phyloP scores from a whole-genome alignment of 108 stramenopile species.

The Licmophora abbreviata region DNA sequence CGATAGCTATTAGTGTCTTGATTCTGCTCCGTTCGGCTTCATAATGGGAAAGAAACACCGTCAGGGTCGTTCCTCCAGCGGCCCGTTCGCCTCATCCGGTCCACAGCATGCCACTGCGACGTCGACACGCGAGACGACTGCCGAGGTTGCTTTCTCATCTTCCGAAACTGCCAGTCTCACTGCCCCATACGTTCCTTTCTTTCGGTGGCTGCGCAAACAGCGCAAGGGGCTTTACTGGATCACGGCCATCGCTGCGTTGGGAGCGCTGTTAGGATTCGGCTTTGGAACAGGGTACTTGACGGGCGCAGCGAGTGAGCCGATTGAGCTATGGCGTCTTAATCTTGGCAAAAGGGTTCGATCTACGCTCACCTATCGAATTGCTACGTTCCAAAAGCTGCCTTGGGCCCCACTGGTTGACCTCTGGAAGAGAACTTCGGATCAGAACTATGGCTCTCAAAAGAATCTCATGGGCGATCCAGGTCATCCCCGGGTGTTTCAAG shows the following conservation, averaged over 20 bases:
- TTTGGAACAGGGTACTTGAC: slow-evolving; percentile 52
- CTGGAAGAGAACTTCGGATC: background rate
- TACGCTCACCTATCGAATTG: slow-evolving; percentile 16
- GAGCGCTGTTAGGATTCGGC: slow-evolving; percentile 48
- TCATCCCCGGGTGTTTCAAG: slow-evolving; percentile 58
- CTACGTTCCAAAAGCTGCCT: background rate
- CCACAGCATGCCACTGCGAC: too few relatives aligned
- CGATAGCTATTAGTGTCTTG: too few relatives aligned
- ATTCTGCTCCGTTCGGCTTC: too few relatives aligned
- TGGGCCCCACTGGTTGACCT: background rate
- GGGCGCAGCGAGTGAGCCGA: slow-evolving; percentile 19
- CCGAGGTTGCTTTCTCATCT: too few relatives aligned
- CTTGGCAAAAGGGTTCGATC: slow-evolving; percentile 34
- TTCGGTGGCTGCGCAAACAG: too few relatives aligned
- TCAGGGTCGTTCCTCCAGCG: too few relatives aligned
- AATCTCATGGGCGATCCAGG: slow-evolving; percentile 22
- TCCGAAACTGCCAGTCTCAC: too few relatives aligned
- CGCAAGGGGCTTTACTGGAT: slow-evolving; percentile 51
- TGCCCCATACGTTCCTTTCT: too few relatives aligned
- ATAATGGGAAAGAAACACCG: too few relatives aligned
- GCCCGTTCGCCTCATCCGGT: too few relatives aligned
- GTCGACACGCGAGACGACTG: too few relatives aligned
- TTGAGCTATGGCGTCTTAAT: slow-evolving; percentile 34
- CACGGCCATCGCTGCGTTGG: slow-evolving; percentile 33
- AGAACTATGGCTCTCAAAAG: background rate